Evolutionary conservation across 345 rosid species (phyloP), one percentile per base, ranked within the genome.

Genomic region (Ailanthus altissimus): DNA sequence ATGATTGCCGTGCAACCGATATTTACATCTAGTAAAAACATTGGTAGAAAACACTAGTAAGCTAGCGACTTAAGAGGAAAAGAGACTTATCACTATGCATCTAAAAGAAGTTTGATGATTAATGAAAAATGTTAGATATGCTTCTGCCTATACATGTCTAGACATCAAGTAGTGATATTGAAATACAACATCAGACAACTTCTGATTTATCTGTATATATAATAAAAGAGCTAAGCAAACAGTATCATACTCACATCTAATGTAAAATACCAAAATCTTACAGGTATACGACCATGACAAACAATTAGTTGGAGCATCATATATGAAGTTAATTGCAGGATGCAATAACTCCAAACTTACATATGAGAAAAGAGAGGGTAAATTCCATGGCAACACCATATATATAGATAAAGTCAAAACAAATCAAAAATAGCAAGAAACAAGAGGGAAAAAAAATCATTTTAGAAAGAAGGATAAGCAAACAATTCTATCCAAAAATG

Each of bases 31-130:
- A 74, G 43, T 28, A 0, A 23, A 62, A 73, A 45, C 26, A 67
- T 8, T n/a, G 65, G 40, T 9, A 57, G 50, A 64, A 15, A 79
- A 63, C 25, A 54, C 50, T 68, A 16, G n/a, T 50, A 69, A 59
- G 51, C 58, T 32, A 54, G 47, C 83, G 59, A 25, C 49, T 42
- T 54, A 66, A 26, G 8, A 42, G 36, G 56, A 68, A 32, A 53
- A 54, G 7, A 5, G 49, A 53, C 23, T 46, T 47, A 54, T 15
- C 4, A 53, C 54, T 21, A 46, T 67, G 54, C 40, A 46, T 26
- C 20, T 4, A 67, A n/a, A n/a, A 28, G 5, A 4, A 0, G 14
- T 16, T 21, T 13, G 15, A 14, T 13, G 15, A 14, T 25, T 47
- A 25, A 43, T 18, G 18, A 9, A 32, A 32, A 32, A 32, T 32